phyloP scores from a whole-genome alignment of 1,284 basidiomycete species.

The Ceratobasidium papillatum region DNA sequence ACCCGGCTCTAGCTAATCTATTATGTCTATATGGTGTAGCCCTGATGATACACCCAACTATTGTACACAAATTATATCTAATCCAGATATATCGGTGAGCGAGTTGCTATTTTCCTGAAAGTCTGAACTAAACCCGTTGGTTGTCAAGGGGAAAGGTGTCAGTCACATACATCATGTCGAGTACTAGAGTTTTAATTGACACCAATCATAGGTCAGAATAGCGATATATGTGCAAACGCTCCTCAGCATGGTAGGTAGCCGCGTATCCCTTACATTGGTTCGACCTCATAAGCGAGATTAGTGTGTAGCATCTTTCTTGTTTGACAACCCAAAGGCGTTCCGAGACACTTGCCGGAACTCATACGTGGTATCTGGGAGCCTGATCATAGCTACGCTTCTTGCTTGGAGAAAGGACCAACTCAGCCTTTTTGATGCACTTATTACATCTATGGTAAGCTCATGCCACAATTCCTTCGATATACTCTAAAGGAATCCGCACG shows the following conservation, averaged over 20 bases:
- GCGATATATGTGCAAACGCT: slow-evolving; percentile 30
- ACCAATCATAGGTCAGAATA: slow-evolving; percentile 3
- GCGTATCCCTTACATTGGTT: not conserved
- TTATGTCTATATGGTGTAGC: slow-evolving; percentile 4
- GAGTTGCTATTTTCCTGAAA: not conserved
- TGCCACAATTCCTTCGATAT: not conserved
- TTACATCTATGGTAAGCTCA: slow-evolving; percentile 12
- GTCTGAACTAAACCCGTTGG: not conserved
- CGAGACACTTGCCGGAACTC: slow-evolving; percentile 33
- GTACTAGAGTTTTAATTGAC: not conserved
- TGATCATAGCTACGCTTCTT: slow-evolving; percentile 23
- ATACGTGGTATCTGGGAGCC: slow-evolving; percentile 19
- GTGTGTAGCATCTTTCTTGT: slow-evolving; percentile 25
- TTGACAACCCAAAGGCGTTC: slow-evolving; percentile 22
- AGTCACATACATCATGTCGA: not conserved
- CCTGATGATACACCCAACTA: not conserved
- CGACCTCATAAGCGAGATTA: not conserved
- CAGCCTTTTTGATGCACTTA: slow-evolving; percentile 28
- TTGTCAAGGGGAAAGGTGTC: slow-evolving; percentile 17
- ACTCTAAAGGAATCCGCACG: too few relatives aligned
- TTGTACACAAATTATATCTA: slow-evolving; percentile 18
- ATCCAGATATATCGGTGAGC: slow-evolving; percentile 36
- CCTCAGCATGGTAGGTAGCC: slow-evolving; percentile 14
- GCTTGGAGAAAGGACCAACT: slow-evolving; percentile 13
- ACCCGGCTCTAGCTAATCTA: not conserved